phyloP scores from a whole-genome alignment of 192 early-diverging fungal genomes.

The Backusella parvicylindrica region DNA sequence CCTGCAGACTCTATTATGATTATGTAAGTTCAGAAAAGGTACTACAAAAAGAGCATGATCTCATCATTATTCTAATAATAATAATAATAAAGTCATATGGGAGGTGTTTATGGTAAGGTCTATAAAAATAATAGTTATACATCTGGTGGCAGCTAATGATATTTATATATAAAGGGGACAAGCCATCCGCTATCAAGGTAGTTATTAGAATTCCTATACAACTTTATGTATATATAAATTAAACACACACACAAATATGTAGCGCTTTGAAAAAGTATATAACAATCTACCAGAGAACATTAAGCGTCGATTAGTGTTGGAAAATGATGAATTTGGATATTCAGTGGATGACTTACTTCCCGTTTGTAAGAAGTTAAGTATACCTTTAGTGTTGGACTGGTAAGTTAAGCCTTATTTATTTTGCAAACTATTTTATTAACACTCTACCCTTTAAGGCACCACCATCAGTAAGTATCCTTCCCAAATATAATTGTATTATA shows the following conservation, averaged over 20 bases:
- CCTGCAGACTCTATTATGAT: slow-evolving; percentile 47
- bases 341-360: slow-evolving; percentile 43
- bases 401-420: slow-evolving; percentile 9
- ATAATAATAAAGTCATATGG: slow-evolving; percentile 21
- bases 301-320: slow-evolving; percentile 42
- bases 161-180: slow-evolving; percentile 9
- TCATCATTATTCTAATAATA: slow-evolving; percentile 17
- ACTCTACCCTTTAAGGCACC: slow-evolving; percentile 16
- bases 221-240: too few species aligned
- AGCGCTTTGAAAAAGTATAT: slow-evolving; percentile 41
- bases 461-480: slow-evolving; percentile 17
- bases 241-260: not conserved
- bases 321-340: slow-evolving; percentile 52
- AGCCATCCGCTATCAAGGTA: slow-evolving; percentile 12
- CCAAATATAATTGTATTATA: not conserved
- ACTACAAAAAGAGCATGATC: not conserved
- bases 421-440: not conserved
- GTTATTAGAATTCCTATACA: not conserved
- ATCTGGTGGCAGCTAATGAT: not conserved
- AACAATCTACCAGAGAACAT: slow-evolving; percentile 25
- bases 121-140: not conserved
- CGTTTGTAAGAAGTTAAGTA: slow-evolving; percentile 37
- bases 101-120: slow-evolving; percentile 20
- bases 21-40: slow-evolving; percentile 34
- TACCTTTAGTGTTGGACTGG: slow-evolving; percentile 51